Conservation (phyloP, 768 basidiomycete species). For the Coprinellus aureogranulatus region DNA sequence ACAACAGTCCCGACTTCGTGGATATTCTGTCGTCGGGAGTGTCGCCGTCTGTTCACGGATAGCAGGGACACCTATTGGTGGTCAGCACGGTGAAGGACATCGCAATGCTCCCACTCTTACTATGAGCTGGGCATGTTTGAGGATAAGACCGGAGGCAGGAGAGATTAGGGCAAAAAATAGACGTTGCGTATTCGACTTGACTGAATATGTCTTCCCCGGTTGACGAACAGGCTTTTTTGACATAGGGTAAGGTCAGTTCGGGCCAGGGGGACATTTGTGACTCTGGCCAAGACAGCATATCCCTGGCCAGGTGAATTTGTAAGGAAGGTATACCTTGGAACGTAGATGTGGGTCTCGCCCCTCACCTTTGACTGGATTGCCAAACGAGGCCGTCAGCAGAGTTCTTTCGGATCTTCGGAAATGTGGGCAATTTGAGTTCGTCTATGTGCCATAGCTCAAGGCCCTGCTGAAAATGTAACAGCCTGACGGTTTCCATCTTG, state of each 20-base stretch:
- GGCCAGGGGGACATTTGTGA: not conserved
- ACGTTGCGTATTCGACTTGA: conserved; percentile 1
- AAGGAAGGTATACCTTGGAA: not conserved
- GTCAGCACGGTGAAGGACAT: not conserved
- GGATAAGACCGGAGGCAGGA: not conserved
- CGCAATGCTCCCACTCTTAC: too few species aligned
- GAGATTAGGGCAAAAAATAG: conserved; percentile 2
- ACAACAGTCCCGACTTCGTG: not conserved
- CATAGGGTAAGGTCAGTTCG: not conserved
- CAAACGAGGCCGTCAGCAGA: conserved; percentile 40
- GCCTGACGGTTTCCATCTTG: conserved; percentile 41
- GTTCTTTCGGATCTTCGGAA: conserved; percentile 13
- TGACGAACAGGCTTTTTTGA: not conserved
- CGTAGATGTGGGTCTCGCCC: too few species aligned
- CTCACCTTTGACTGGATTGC: conserved; percentile 31
- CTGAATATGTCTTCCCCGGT: not conserved
- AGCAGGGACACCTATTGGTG: not conserved
- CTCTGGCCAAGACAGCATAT: conserved; percentile 2
- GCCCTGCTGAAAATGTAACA: conserved; percentile 29
- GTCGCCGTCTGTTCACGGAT: not conserved
- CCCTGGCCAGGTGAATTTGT: not conserved
- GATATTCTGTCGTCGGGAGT: not conserved
- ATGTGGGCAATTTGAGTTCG: conserved; percentile 23
- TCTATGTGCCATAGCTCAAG: conserved; percentile 38
- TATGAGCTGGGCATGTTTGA: not conserved